Percentiles rank a stretch among this genome's conserved stretches.
Conservation (phyloP, 106 monocot species). For the Apostasia shenzhenica region DNA sequence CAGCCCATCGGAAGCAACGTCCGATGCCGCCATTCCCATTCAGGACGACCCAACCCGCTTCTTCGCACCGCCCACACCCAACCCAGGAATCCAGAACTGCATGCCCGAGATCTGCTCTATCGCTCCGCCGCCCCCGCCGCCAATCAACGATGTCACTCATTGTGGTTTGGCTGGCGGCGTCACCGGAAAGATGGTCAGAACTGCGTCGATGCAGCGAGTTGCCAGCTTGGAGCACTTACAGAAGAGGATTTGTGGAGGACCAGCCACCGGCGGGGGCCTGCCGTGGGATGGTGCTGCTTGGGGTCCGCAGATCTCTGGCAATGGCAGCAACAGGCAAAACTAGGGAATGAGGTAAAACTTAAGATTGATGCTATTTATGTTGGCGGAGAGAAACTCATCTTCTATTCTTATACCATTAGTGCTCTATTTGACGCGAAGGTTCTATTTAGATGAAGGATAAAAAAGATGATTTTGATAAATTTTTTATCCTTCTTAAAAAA, state of each 20-base stretch:
- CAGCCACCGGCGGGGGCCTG: constrained; percentile 3
- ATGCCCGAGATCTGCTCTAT: constrained; percentile 6
- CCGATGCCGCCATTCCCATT: constrained; percentile 15
- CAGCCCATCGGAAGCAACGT: constrained; percentile 9
- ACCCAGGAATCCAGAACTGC: constrained; percentile 6
- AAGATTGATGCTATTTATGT: background rate
- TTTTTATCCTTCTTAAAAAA: no score
- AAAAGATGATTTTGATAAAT: no score
- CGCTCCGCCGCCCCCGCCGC: background rate
- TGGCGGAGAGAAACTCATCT: background rate
- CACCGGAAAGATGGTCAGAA: constrained; percentile 12
- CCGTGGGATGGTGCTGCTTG: constrained; percentile 33
- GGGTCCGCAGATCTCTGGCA: constrained; percentile 12
- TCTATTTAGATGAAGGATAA: no score
- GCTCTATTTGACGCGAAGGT: background rate
- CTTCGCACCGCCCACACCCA: constrained; percentile 16
- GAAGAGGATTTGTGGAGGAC: constrained; percentile 26
- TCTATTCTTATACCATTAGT: background rate
- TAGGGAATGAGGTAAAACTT: background rate
- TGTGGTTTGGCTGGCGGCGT: background rate
- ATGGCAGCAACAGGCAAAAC: constrained; percentile 13
- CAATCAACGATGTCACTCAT: background rate
- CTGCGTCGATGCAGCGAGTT: constrained; percentile 28
- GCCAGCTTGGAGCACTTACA: constrained; percentile 41
- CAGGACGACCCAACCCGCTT: constrained; percentile 38